A percentile compares a stretch with the other conserved stretches of the same genome.
Conservation (phyloP, 129 eudicot species). For the Logfia minima region DNA sequence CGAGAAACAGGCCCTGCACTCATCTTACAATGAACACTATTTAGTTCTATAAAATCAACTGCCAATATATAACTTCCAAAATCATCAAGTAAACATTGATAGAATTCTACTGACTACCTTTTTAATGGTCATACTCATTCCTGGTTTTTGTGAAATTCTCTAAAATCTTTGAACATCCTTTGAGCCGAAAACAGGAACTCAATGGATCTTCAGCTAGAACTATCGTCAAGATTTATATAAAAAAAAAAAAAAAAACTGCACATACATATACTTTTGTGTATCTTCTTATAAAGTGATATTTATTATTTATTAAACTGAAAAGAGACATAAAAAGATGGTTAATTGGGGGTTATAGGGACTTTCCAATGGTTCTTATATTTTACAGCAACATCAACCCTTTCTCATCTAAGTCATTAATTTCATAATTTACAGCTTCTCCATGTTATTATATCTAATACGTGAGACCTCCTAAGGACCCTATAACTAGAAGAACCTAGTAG, state of each 20-base stretch:
- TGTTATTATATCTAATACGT: constrained; percentile 14
- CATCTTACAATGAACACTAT: too few species aligned
- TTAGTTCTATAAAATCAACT: too few species aligned
- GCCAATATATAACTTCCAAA: too few species aligned
- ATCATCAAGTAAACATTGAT: too few species aligned
- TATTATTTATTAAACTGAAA: neutral
- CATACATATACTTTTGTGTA: neutral
- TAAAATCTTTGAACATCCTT: too few species aligned
- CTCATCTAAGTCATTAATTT: constrained; percentile 14
- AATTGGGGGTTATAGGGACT: constrained; percentile 5
- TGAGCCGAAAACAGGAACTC: too few species aligned
- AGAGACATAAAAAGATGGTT: constrained; percentile 2
- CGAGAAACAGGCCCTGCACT: too few species aligned
- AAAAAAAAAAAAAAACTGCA: neutral
- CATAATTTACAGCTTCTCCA: constrained; percentile 27
- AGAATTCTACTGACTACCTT: too few species aligned
- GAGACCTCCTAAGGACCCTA: neutral
- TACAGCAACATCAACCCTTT: constrained; percentile 28
- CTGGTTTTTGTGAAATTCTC: too few species aligned
- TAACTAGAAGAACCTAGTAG: neutral
- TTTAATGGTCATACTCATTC: too few species aligned
- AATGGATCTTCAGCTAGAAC: too few species aligned
- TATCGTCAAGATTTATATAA: too few species aligned
- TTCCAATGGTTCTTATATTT: constrained; percentile 17
- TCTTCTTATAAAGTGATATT: neutral